Evolutionary conservation across 345 rosid species (phyloP).

Genomic region (Gossypium australe): DNA sequence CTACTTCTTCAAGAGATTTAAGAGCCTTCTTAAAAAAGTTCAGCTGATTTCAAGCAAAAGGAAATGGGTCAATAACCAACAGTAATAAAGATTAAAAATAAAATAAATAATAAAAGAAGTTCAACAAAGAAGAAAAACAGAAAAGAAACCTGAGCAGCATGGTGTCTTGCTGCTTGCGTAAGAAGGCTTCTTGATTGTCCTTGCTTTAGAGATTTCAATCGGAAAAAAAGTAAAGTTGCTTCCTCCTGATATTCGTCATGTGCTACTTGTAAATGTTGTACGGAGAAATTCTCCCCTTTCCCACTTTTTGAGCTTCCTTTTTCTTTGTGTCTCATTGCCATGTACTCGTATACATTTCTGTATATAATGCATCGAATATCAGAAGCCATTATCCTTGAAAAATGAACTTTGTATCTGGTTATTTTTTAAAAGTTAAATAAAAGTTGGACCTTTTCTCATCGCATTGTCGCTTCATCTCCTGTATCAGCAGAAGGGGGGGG

Average conservation of each 20-base stretch:
- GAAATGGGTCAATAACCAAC: constrained; percentile 8
- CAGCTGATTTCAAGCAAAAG: constrained; percentile 47
- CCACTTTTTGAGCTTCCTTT: constrained; percentile 66
- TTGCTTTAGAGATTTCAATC: constrained; percentile 85
- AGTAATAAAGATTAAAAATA: neutral
- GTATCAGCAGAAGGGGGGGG: constrained; percentile 27
- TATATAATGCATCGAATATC: constrained; percentile 21
- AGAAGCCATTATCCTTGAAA: constrained; percentile 9
- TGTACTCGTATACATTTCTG: constrained; percentile 65
- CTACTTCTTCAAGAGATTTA: constrained; percentile 72
- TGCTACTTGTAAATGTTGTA: constrained; percentile 70
- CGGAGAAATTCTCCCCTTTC: constrained; percentile 62
- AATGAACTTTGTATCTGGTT: neutral
- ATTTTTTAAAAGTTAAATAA: neutral
- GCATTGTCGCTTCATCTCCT: constrained; percentile 96
- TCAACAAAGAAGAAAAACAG: constrained; percentile 7
- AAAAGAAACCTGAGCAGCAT: constrained; percentile 90
- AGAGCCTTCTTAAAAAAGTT: constrained; percentile 79
- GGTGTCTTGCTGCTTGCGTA: constrained; percentile 95
- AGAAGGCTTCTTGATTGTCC: constrained; percentile 95
- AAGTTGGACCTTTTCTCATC: constrained; percentile 84
- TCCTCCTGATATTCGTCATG: constrained; percentile 77
- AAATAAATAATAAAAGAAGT: neutral
- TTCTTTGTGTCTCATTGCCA: constrained; percentile 58
- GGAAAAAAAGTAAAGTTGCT: constrained; percentile 79